phyloP scores from a whole-genome alignment of 2,329 filamentous ascomycete genomes.

The Claviceps capensis region DNA sequence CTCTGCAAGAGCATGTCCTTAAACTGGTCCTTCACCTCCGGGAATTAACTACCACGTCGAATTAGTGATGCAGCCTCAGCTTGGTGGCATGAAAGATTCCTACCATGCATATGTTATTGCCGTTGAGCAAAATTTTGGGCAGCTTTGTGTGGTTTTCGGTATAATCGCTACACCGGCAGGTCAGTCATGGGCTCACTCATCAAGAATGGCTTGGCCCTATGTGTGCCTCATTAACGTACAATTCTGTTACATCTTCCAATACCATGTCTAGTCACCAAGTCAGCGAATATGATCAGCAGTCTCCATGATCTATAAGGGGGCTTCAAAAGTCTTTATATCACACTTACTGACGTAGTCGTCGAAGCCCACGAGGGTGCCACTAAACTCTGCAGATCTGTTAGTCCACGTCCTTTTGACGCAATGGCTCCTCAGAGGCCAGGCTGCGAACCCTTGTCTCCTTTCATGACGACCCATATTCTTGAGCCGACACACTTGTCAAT shows the following conservation, averaged over 20 bases:
- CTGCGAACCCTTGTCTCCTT: slow-evolving; percentile 78
- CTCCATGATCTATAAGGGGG: neutral
- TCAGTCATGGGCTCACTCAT: neutral
- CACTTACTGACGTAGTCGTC: slow-evolving; percentile 99
- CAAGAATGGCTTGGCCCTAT: too few species aligned
- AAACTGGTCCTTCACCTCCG: slow-evolving; percentile 55
- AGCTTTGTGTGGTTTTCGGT: slow-evolving; percentile 77
- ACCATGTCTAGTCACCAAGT: slow-evolving; percentile 66
- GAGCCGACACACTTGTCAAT: slow-evolving; percentile 99
- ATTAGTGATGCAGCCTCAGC: neutral
- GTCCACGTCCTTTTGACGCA: neutral
- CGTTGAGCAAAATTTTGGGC: slow-evolving; percentile 88
- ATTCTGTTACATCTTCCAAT: slow-evolving; percentile 91
- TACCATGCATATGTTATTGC: slow-evolving; percentile 99
- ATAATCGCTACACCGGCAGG: slow-evolving; percentile 57
- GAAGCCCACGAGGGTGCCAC: slow-evolving; percentile 84
- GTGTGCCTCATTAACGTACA: slow-evolving; percentile 39
- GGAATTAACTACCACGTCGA: slow-evolving; percentile 50
- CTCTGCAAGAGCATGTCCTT: neutral
- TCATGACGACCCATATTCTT: slow-evolving; percentile 98
- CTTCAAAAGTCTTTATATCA: neutral
- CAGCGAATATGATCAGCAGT: neutral
- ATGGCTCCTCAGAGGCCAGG: too few species aligned
- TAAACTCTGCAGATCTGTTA: slow-evolving; percentile 56
- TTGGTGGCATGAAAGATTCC: slow-evolving; percentile 11